A percentile compares a stretch with the other conserved stretches of the same genome.
phyloP scores from a whole-genome alignment of 441 rosid genomes.

The Syzygium syzygioides region DNA sequence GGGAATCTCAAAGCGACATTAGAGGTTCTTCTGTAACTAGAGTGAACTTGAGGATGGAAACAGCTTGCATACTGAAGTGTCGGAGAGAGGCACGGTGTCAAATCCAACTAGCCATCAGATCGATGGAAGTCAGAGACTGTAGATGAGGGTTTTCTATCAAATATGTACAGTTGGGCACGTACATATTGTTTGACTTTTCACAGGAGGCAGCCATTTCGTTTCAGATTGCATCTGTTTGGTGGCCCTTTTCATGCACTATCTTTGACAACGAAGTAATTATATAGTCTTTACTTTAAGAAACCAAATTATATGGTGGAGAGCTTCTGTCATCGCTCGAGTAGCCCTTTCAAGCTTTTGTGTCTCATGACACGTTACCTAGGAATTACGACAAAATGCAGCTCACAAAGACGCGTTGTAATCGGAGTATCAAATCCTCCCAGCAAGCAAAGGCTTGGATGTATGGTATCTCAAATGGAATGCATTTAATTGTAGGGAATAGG shows the following conservation, averaged over 20 bases:
- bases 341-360: not conserved
- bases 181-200: conserved; percentile 15
- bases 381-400: not conserved
- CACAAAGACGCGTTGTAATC: not conserved
- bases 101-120: conserved; percentile 53
- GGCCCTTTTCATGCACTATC: not conserved
- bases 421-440: not conserved
- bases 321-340: not conserved
- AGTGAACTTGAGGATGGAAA: conserved; percentile 62
- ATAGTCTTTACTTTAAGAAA: not conserved
- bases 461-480: not conserved
- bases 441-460: not conserved
- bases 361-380: not conserved
- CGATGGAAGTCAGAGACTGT: conserved; percentile 49
- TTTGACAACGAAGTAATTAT: not conserved
- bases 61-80: conserved; percentile 60
- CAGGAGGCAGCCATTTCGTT: not conserved
- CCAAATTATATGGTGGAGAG: not conserved
- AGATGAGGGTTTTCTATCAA: conserved; percentile 68
- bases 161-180: conserved; percentile 44
- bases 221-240: not conserved
- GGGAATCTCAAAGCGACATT: conserved; percentile 58
- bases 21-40: conserved; percentile 35
- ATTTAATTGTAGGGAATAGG: not conserved
- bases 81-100: conserved; percentile 63